Evolutionary conservation across 257 asterid species (phyloP).

Genomic region (Parsonsia alboflavescens): DNA sequence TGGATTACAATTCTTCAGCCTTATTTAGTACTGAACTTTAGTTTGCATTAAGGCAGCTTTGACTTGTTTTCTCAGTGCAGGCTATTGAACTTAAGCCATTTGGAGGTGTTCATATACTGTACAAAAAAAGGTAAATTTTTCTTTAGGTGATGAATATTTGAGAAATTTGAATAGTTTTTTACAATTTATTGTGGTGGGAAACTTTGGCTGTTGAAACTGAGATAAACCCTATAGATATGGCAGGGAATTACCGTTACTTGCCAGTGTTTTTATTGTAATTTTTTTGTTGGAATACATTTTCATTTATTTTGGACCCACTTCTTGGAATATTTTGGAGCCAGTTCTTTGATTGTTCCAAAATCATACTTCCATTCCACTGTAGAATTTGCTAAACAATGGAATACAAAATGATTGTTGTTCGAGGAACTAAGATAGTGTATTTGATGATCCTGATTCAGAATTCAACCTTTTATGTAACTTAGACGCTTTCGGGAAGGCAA

Average conservation of each 20-base stretch:
- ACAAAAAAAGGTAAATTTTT: constrained; percentile 54
- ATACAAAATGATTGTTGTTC: not conserved
- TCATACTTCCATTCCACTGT: not conserved
- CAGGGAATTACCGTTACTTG: not conserved
- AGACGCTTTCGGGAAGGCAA: not conserved
- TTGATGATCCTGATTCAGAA: not conserved
- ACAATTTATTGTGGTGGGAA: not conserved
- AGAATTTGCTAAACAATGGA: not conserved
- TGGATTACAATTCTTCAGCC: not conserved
- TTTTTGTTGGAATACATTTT: not conserved
- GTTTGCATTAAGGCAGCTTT: not conserved
- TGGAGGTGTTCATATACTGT: constrained; percentile 62
- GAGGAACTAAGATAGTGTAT: not conserved
- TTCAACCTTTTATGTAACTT: not conserved
- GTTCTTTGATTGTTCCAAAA: not conserved
- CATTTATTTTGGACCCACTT: not conserved
- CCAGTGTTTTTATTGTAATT: not conserved
- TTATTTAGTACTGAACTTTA: not conserved
- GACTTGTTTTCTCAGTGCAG: constrained; percentile 39
- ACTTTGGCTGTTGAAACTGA: not conserved
- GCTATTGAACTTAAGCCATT: constrained; percentile 73
- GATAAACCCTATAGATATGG: not conserved
- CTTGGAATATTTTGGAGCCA: not conserved
- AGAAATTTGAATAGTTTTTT: not conserved
- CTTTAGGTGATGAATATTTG: not conserved